Evolutionary conservation across 352 stramenopile species (phyloP).

Genomic region (Phytophthora aleatoria): DNA sequence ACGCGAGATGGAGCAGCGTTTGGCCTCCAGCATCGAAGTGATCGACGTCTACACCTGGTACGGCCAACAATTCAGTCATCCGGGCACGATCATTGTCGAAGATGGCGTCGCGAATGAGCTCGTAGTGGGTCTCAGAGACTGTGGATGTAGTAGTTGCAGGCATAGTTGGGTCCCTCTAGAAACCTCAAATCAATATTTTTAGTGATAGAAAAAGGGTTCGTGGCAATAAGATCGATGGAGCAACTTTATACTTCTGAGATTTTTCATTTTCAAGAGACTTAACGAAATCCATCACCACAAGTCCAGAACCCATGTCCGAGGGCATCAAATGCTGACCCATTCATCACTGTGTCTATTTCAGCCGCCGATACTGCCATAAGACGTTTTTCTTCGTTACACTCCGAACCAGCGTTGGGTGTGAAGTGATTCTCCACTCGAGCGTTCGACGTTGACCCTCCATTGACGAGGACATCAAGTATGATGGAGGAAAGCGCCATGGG

Average conservation of each 20-base stretch:
- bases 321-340: not conserved
- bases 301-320: not conserved
- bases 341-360: slow-evolving; percentile 22
- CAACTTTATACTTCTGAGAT: not conserved
- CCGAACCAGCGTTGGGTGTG: slow-evolving; percentile 3
- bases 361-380: slow-evolving; percentile 1
- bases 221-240: too few relatives aligned
- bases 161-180: slow-evolving; percentile 5
- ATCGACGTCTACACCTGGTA: slow-evolving; percentile 57
- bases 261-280: not conserved
- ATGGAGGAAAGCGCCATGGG: slow-evolving; percentile 59
- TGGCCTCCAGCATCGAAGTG: slow-evolving; percentile 76
- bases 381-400: slow-evolving; percentile 32
- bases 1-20: slow-evolving; percentile 73
- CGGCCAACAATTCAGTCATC: slow-evolving; percentile 47
- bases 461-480: slow-evolving; percentile 26
- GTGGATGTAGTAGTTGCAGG: not conserved
- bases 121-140: slow-evolving; percentile 57
- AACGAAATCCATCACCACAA: not conserved
- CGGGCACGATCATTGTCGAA: slow-evolving; percentile 66
- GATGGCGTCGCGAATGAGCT: slow-evolving; percentile 71
- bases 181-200: slow-evolving; percentile 18
- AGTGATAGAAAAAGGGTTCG: not conserved
- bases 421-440: too few relatives aligned
- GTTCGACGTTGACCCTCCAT: too few relatives aligned